Conservation (phyloP, 192 early-diverging fungal species). For the Entophlyctis luteolus region DNA sequence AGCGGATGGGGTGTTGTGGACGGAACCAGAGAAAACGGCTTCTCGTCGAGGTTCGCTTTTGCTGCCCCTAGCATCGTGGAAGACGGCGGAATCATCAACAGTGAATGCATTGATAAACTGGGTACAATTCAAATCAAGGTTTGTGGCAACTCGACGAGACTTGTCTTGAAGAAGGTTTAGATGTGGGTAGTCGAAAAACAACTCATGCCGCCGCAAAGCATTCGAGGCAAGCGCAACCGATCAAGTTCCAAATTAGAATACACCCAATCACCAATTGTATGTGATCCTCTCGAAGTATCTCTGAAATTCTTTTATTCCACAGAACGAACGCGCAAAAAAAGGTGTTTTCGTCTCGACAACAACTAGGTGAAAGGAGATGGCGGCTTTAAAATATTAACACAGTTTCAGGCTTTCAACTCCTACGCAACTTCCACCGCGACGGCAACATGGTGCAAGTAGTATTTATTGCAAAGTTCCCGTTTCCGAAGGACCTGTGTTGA, state of each 20-base stretch:
- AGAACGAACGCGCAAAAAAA: constrained; percentile 17
- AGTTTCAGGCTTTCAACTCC: too few relatives aligned
- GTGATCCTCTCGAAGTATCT: too few relatives aligned
- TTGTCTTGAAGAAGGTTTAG: not conserved
- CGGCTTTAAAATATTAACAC: too few relatives aligned
- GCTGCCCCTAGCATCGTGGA: not conserved
- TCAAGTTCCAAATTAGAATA: not conserved
- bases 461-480: too few relatives aligned
- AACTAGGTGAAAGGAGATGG: not conserved
- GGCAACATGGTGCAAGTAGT: too few relatives aligned
- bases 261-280: too few relatives aligned
- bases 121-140: not conserved
- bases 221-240: not conserved
- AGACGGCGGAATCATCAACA: not conserved
- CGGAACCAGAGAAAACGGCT: not conserved
- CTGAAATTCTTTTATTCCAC: too few relatives aligned
- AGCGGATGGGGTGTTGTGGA: not conserved
- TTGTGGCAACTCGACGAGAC: not conserved
- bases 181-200: not conserved
- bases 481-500: not conserved
- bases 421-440: too few relatives aligned
- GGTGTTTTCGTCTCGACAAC: constrained; percentile 4
- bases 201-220: not conserved
- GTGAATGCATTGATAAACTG: not conserved
- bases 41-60: not conserved